Evolutionary conservation across 2,329 filamentous ascomycete species (phyloP).

Genomic region (Xylaria sp.): DNA sequence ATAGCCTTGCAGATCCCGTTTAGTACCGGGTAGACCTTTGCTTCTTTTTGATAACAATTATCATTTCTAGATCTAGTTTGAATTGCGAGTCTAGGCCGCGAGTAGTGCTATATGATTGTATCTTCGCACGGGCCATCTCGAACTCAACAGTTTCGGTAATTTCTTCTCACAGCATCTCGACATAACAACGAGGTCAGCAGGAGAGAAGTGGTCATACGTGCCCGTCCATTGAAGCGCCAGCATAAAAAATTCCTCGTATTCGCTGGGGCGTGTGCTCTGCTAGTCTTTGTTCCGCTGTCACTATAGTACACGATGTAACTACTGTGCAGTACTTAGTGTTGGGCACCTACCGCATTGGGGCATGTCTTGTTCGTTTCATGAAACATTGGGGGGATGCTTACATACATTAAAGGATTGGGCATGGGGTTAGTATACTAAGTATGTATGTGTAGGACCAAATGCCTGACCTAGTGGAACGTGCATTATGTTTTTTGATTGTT

Average conservation of each 20-base stretch:
- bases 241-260: constrained; percentile 19
- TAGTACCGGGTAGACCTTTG: too few species aligned
- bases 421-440: neutral
- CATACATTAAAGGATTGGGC: constrained; percentile 15
- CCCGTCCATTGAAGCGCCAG: constrained; percentile 1
- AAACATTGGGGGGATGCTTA: constrained; percentile 14
- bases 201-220: constrained; percentile 6
- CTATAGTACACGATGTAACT: constrained; percentile 29
- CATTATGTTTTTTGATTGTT: constrained; percentile 6
- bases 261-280: neutral
- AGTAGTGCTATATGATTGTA: neutral
- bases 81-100: neutral
- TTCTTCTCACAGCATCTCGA: neutral
- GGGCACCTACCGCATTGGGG: constrained; percentile 33
- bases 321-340: constrained; percentile 18
- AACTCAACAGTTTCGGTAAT: neutral
- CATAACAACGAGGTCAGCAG: constrained; percentile 2
- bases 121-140: neutral
- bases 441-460: neutral
- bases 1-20: too few species aligned
- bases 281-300: too few species aligned
- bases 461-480: neutral
- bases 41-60: neutral
- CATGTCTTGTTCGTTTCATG: constrained; percentile 23
- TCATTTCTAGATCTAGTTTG: neutral